phyloP scores from a whole-genome alignment of 1,284 basidiomycete genomes.

The Takashimella koratensis region DNA sequence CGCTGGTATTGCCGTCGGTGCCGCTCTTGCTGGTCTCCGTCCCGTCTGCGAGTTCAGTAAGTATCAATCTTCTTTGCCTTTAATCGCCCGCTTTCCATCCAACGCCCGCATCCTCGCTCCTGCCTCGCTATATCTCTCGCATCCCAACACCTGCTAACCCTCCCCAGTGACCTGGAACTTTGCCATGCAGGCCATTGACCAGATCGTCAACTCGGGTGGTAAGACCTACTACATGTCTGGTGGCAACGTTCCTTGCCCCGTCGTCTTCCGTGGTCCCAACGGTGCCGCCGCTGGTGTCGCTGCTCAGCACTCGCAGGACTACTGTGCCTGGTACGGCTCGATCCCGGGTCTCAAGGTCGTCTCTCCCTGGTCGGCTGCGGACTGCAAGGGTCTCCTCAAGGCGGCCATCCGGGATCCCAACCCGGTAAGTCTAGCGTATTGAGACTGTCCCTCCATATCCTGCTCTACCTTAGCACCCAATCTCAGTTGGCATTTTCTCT shows the following conservation, averaged over 20 bases:
- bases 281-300: constrained; percentile 96
- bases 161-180: constrained; percentile 48
- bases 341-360: constrained; percentile 97
- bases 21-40: constrained; percentile 87
- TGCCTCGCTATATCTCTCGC: not conserved
- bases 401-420: constrained; percentile 97
- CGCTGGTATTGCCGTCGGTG: constrained; percentile 91
- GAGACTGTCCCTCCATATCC: not conserved
- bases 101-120: not conserved
- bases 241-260: constrained; percentile 93
- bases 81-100: constrained; percentile 3
- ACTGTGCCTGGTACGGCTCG: constrained; percentile 90
- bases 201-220: constrained; percentile 99
- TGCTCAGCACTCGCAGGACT: constrained; percentile 88
- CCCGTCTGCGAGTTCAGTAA: constrained; percentile 96
- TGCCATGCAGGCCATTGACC: constrained; percentile 80
- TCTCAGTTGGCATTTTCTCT: not conserved
- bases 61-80: too few relatives aligned
- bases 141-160: too few relatives aligned
- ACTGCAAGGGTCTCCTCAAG: constrained; percentile 97
- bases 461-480: too few relatives aligned
- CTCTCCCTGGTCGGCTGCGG: constrained; percentile 94
- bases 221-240: constrained; percentile 99
- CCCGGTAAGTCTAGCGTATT: constrained; percentile 55
- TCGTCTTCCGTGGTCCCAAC: constrained; percentile 99